A percentile compares a stretch with the other conserved stretches of the same genome.
These are phyloP conservation scores for Ensete ventricosum DNA, from an alignment of 176 grass and related monocot species.

Conservation along the genomic window DNA sequence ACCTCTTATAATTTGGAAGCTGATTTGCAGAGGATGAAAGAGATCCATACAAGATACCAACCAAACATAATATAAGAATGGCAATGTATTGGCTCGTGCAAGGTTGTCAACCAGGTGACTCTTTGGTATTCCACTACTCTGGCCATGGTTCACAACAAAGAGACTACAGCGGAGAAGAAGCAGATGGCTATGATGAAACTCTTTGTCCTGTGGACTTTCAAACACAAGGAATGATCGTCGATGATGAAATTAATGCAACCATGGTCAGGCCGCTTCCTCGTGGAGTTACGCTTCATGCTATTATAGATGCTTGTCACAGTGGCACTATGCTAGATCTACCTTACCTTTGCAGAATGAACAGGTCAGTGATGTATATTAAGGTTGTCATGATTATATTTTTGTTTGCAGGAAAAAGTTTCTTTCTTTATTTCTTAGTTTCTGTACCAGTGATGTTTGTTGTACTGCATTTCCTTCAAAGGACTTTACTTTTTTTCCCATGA, in stretches of 20 bases:
- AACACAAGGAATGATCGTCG: conserved; percentile 93
- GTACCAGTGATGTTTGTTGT: neutral
- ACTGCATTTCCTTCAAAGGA: no score
- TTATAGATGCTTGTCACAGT: conserved; percentile 95
- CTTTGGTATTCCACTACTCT: conserved; percentile 96
- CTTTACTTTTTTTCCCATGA: neutral
- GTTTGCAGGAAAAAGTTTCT: neutral
- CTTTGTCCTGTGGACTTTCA: conserved; percentile 93
- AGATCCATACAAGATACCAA: conserved; percentile 79
- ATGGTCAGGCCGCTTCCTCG: conserved; percentile 68
- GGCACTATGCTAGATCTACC: conserved; percentile 88
- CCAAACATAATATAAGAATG: conserved; percentile 83
- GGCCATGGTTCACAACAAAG: conserved; percentile 87
- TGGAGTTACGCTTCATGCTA: conserved; percentile 87
- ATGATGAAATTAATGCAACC: conserved; percentile 75
- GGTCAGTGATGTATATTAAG: conserved; percentile 23
- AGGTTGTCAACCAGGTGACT: conserved; percentile 88
- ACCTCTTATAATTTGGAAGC: neutral
- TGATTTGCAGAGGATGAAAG: conserved; percentile 87
- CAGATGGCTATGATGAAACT: conserved; percentile 82
- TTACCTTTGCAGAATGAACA: conserved; percentile 88
- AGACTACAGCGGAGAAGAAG: conserved; percentile 69
- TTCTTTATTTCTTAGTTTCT: neutral
- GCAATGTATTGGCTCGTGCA: conserved; percentile 92
- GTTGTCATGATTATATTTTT: neutral